phyloP scores from a whole-genome alignment of 768 basidiomycete genomes.

The Suillus alpinus region DNA sequence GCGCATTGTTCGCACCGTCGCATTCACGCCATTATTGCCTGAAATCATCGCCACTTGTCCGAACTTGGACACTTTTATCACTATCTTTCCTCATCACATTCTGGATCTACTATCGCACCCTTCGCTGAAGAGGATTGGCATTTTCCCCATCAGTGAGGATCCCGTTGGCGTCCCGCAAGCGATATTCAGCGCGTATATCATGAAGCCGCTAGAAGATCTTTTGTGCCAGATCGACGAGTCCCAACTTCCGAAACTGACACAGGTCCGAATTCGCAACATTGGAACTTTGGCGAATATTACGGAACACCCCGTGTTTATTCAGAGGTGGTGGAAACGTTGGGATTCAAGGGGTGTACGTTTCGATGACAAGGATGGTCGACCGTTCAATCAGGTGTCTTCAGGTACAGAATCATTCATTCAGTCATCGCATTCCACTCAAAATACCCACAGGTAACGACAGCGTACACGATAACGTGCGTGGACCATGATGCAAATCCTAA shows the following conservation, averaged over 20 bases:
- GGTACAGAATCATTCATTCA: background rate
- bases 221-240: slow-evolving; percentile 37
- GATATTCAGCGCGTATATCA: slow-evolving; percentile 38
- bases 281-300: slow-evolving; percentile 36
- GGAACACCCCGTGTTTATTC: slow-evolving; percentile 23
- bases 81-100: slow-evolving; percentile 33
- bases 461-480: background rate
- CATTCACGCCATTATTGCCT: slow-evolving; percentile 31
- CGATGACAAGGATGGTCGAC: slow-evolving; percentile 30
- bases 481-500: background rate
- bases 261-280: slow-evolving; percentile 39
- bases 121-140: slow-evolving; percentile 39
- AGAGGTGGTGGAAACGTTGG: slow-evolving; percentile 31
- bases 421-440: background rate
- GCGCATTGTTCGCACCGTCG: slow-evolving; percentile 36
- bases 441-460: background rate
- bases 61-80: slow-evolving; percentile 42
- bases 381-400: slow-evolving; percentile 13
- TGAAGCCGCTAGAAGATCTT: slow-evolving; percentile 39
- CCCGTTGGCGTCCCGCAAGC: slow-evolving; percentile 33
- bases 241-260: slow-evolving; percentile 31
- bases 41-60: slow-evolving; percentile 37
- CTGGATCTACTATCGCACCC: slow-evolving; percentile 38
- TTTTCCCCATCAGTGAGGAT: slow-evolving; percentile 41
- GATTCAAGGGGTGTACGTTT: slow-evolving; percentile 25